Conservation (phyloP, 108 stramenopile species). For the Skeletonema costatum region DNA sequence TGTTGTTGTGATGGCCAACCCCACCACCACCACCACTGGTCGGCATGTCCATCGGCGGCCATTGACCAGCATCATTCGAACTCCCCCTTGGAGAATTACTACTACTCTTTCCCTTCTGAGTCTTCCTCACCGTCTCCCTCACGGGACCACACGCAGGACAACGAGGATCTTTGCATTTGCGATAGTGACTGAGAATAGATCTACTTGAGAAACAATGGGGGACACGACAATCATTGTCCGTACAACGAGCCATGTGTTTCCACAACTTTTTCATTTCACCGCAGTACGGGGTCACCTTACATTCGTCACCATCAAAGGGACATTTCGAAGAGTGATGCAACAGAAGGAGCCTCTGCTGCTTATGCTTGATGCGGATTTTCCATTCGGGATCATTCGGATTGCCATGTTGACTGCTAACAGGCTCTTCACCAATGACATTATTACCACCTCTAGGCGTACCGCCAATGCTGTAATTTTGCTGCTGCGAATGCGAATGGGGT, state of each 20-base stretch:
- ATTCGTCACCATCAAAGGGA: constrained; percentile 89
- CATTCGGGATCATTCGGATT: constrained; percentile 83
- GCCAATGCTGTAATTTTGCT: constrained; percentile 1
- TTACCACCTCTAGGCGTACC: constrained; percentile 2
- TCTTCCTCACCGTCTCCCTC: constrained; percentile 90
- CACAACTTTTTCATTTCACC: constrained; percentile 96
- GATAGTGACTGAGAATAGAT: constrained; percentile 97
- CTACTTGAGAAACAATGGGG: constrained; percentile 97
- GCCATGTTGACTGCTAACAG: constrained; percentile 35
- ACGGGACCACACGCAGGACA: constrained; percentile 99
- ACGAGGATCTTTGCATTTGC: constrained; percentile 95
- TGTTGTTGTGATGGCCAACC: constrained; percentile 1
- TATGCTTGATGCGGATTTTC: constrained; percentile 93
- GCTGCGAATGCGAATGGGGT: background rate
- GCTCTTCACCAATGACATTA: constrained; percentile 4
- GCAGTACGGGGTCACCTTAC: constrained; percentile 98
- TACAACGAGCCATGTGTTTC: constrained; percentile 98
- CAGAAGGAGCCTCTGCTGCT: constrained; percentile 97
- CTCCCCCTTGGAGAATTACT: constrained; percentile 12
- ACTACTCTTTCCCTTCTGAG: constrained; percentile 34
- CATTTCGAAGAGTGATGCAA: constrained; percentile 99
- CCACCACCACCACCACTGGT: constrained; percentile 18
- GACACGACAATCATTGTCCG: constrained; percentile 93
- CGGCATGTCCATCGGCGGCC: background rate
- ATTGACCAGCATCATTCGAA: constrained; percentile 3